Base-by-base conservation (phyloP, 805 yeast species). In the Metschnikowia sp. region DNA sequence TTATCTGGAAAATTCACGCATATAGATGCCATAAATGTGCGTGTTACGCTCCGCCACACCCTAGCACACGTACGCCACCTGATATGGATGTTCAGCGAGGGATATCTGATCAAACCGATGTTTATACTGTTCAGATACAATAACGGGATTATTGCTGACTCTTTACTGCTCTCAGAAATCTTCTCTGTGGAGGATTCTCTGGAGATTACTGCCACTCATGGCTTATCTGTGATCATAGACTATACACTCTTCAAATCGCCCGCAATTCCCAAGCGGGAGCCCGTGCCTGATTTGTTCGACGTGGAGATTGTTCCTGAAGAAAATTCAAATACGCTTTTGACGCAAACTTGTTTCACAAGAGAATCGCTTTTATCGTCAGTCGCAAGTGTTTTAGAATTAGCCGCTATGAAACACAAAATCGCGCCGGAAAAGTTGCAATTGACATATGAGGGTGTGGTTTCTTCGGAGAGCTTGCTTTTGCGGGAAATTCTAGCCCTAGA, bases 51-150 rank as follows among this genome's bases (percentile, higher is more conserved):
- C 15, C 40, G 52, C 12, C 69, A 68, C 48, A 49, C 45, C 3
- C 42, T 61, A 33, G 48, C 45, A n/a, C 65, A 64, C 35, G 43
- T 68, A 4, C 49, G 56, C 28, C 58, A 64, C 18, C 59, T 54
- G 57, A 55, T 69, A 10, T 68, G 74, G 73, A 29, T 40, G 36
- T 47, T 53, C 31, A 65, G 69, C n/a, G 45, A 47, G 6, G 54
- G 62, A 30, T 43, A 49, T 40, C 33, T 40, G 13, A 52, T 69
- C 35, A 58, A 55, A 44, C 74, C 74, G n/a, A 19, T 57, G 10
- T 60, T 62, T 40, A 10, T 64, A 8, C 53, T 35, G 31, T 35
- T 67, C 32, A 19, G 28, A 11, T 45, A 47, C 36, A 13, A 48
- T 3, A 61, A 52, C 7, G 39, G 49, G 10, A 32, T n/a, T 1